Evolutionary conservation across 768 basidiomycete genomes (phyloP).

Genomic region (Mycena vulgaris): DNA sequence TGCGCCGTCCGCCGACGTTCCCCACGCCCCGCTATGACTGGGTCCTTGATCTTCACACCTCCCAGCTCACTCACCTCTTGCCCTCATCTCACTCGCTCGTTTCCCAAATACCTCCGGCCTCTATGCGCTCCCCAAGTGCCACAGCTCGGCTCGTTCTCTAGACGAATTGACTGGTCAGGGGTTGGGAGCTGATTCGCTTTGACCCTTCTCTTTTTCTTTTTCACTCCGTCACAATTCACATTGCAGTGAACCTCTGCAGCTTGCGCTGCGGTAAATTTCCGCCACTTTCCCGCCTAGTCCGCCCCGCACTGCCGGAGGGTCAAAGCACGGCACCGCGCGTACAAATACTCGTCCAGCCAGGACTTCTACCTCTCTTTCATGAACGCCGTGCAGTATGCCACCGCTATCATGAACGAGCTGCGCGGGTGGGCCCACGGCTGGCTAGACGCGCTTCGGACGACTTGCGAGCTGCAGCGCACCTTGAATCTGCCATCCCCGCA

Average conservation of each 20-base stretch:
- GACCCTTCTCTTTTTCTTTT: neutral
- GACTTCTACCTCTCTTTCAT: neutral
- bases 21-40: constrained; percentile 26
- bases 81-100: neutral
- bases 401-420: constrained; percentile 21
- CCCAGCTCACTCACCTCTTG: neutral
- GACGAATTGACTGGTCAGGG: too few relatives aligned
- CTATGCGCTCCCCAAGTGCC: neutral
- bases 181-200: constrained; percentile 7
- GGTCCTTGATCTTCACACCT: neutral
- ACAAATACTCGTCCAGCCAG: constrained; percentile 1
- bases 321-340: constrained; percentile 2
- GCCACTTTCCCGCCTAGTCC: neutral
- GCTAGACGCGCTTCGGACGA: constrained; percentile 8
- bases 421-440: constrained; percentile 19
- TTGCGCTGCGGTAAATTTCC: neutral
- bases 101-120: neutral
- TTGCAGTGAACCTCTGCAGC: constrained; percentile 9
- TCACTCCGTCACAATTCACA: constrained; percentile 17
- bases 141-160: constrained; percentile 8
- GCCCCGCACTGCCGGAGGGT: constrained; percentile 6
- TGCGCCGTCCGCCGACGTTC: constrained; percentile 18
- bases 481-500: neutral
- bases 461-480: neutral
- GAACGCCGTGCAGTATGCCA: constrained; percentile 16